These are phyloP conservation scores for Melanomma pulvis-pyrius DNA, from an alignment of 495 filamentous ascomycete species.

Conservation along the genomic window DNA sequence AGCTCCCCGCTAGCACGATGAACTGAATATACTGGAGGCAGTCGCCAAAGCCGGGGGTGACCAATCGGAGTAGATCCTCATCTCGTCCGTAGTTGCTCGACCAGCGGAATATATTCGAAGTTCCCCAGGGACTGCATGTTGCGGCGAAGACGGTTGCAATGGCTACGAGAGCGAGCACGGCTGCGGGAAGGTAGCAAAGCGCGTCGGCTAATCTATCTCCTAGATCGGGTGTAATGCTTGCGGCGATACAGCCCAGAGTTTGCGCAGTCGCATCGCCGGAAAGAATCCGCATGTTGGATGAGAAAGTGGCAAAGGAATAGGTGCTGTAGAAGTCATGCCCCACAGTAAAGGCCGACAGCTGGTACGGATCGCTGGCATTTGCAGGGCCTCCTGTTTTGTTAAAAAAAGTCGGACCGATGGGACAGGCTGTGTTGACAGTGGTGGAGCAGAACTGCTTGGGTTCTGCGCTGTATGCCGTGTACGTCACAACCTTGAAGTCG, in stretches of 20 bases:
- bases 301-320: slow-evolving; percentile 83
- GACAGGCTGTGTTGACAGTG: slow-evolving; percentile 66
- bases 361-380: slow-evolving; percentile 55
- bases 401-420: slow-evolving; percentile 72
- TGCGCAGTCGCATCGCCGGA: slow-evolving; percentile 67
- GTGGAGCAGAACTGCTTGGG: slow-evolving; percentile 64
- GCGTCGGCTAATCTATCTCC: slow-evolving; percentile 63
- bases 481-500: slow-evolving; percentile 71
- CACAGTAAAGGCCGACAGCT: slow-evolving; percentile 72
- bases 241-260: slow-evolving; percentile 76
- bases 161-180: slow-evolving; percentile 77
- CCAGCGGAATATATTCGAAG: slow-evolving; percentile 86
- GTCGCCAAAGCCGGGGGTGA: slow-evolving; percentile 95
- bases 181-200: slow-evolving; percentile 76
- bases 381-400: background rate
- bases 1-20: slow-evolving; percentile 78
- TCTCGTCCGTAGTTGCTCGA: slow-evolving; percentile 95
- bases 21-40: slow-evolving; percentile 98
- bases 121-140: slow-evolving; percentile 92
- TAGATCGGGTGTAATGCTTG: slow-evolving; percentile 80
- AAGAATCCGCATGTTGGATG: slow-evolving; percentile 67
- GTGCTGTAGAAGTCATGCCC: slow-evolving; percentile 74
- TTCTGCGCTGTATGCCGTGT: slow-evolving; percentile 61
- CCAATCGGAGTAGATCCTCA: slow-evolving; percentile 84
- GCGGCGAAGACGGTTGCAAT: slow-evolving; percentile 79